Percentiles rank a stretch among this genome's conserved stretches.
phyloP scores from a whole-genome alignment of 2,329 filamentous ascomycete genomes.

The Metarhizium robertsii region DNA sequence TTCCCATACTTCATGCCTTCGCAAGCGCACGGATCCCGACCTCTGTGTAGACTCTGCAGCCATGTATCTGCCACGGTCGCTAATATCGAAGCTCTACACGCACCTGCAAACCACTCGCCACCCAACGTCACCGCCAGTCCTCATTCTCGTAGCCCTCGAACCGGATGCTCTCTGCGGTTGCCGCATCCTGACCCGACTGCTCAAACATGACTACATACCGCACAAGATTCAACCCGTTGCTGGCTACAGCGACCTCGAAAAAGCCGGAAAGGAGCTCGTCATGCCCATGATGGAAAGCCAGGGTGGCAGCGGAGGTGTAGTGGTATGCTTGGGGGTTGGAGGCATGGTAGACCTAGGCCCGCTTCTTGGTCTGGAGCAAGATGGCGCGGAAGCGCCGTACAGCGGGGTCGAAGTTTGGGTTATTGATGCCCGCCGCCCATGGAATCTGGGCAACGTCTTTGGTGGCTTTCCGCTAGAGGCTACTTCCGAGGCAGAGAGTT shows the following conservation, averaged over 20 bases:
- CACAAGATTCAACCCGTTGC: conserved; percentile 95
- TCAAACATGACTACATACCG: conserved; percentile 94
- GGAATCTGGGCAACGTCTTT: conserved; percentile 93
- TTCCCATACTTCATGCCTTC: conserved; percentile 16
- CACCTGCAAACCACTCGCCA: conserved; percentile 82
- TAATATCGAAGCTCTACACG: conserved; percentile 85
- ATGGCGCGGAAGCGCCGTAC: conserved; percentile 57
- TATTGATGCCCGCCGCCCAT: conserved; percentile 81
- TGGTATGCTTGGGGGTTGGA: conserved; percentile 87
- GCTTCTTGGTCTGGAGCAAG: conserved; percentile 59
- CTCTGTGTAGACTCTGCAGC: conserved; percentile 21
- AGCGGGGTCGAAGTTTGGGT: conserved; percentile 93
- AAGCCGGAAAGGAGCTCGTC: conserved; percentile 69
- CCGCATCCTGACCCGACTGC: conserved; percentile 82
- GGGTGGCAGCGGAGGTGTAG: conserved; percentile 79
- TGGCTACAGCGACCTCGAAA: conserved; percentile 82
- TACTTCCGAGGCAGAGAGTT: conserved; percentile 35
- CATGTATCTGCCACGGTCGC: conserved; percentile 91
- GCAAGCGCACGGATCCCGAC: conserved; percentile 9
- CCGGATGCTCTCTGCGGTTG: conserved; percentile 93
- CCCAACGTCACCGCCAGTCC: conserved; percentile 80
- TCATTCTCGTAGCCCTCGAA: conserved; percentile 87
- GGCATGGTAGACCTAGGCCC: conserved; percentile 82
- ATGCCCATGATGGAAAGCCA: conserved; percentile 76
- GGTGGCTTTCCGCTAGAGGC: conserved; percentile 56